phyloP scores from a whole-genome alignment of 208 protist species.

The Trypanosoma avium region DNA sequence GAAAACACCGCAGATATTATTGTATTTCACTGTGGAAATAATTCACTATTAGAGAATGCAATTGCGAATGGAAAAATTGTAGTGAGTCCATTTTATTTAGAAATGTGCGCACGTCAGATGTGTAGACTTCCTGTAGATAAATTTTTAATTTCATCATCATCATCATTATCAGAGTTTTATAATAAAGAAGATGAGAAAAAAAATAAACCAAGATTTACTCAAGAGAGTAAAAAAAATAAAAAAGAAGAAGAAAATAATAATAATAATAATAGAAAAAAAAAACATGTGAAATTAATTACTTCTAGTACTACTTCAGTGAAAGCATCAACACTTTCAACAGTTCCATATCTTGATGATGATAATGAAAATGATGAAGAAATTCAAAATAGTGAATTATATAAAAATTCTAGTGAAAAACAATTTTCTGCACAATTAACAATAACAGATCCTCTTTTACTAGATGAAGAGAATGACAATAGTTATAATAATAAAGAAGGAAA shows the following conservation, averaged over 20 bases:
- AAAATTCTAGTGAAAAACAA: background rate
- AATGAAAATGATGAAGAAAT: background rate
- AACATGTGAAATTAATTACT: background rate
- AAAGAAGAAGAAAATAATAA: background rate
- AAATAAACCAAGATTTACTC: background rate
- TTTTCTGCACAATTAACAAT: too few relatives aligned
- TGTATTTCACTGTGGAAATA: conserved; percentile 48
- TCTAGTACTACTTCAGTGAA: background rate
- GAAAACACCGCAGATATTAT: conserved; percentile 51
- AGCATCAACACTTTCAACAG: conserved; percentile 5
- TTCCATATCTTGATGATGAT: conserved; percentile 27
- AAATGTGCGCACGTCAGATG: conserved; percentile 30
- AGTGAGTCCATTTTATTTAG: conserved; percentile 50
- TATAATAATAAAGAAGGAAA: too few relatives aligned
- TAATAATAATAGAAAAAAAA: background rate
- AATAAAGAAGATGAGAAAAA: background rate
- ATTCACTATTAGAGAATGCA: conserved; percentile 27
- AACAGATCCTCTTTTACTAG: too few relatives aligned
- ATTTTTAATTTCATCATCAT: conserved; percentile 12
- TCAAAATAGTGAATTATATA: background rate
- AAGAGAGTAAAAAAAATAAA: conserved; percentile 21
- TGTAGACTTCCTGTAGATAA: conserved; percentile 27
- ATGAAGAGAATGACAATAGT: too few relatives aligned
- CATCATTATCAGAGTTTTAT: too few relatives aligned
- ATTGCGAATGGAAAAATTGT: conserved; percentile 36